Conservation (phyloP, 73 alveolate species). For the Paramecium pentaurelia region DNA sequence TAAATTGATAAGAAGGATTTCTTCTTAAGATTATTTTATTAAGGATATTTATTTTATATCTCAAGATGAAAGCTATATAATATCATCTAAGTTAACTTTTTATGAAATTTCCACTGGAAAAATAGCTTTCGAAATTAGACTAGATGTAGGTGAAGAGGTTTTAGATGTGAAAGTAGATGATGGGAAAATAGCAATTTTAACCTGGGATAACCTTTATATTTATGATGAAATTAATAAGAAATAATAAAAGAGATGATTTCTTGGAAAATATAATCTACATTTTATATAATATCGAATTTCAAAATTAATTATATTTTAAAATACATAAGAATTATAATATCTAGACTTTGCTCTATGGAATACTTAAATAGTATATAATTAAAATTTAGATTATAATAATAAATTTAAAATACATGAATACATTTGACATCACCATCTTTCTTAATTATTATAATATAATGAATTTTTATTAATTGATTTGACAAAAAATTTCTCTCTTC, state of each 20-base stretch:
- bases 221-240: not conserved
- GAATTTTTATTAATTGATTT: too few species aligned
- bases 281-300: too few species aligned
- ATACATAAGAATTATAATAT: too few species aligned
- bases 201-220: not conserved
- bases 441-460: too few species aligned
- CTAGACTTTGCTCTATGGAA: too few species aligned
- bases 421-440: too few species aligned
- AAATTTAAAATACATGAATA: too few species aligned
- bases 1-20: not conserved
- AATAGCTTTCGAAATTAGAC: not conserved
- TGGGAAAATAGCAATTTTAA: not conserved
- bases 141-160: not conserved
- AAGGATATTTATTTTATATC: not conserved
- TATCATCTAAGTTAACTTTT: not conserved
- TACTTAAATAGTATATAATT: too few species aligned
- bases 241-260: not conserved
- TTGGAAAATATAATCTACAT: too few species aligned
- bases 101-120: not conserved
- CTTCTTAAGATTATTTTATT: not conserved
- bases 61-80: not conserved
- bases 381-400: too few species aligned
- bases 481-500: too few species aligned
- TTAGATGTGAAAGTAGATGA: not conserved
- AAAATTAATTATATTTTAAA: too few species aligned